Base-by-base conservation (phyloP, 306 rosid genomes). In the Styphnolobium japonicum region DNA sequence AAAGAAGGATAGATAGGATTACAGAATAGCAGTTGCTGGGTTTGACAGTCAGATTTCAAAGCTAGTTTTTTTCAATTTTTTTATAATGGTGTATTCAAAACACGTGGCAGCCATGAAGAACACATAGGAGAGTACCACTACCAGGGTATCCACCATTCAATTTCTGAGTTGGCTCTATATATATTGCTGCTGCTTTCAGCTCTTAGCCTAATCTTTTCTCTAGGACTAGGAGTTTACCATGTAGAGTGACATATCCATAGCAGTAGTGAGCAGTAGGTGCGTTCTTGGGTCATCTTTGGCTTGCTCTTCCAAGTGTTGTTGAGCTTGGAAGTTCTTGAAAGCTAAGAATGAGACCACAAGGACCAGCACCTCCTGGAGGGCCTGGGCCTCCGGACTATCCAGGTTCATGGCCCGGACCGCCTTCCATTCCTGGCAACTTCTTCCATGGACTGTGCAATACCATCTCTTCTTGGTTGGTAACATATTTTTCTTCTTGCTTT, bases 401-500 rank as follows among this genome's bases (percentile, higher is more conserved):
- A 0, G 66, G 31, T 15, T 75, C 86, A 12, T 57, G 64, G 79
- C 58, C 70, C 15, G 60, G 76, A 23, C 75, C 80, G 3, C 64
- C 49, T 8, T 37, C 77, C 51, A 0, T 33, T 68, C 45, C 57
- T 21, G 82, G 71, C 48, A 78, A 60, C 73, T 67, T 87, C 4
- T 76, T 85, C 55, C 40, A 52, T 18, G 84, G 82, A 22, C 67
- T 87, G 10, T 76, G 81, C 63, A 68, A 0, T 8, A 2, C 87
- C 71, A 5, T 85, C 27, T 85, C 87, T 68, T 85, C 91, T 8
- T 87, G 91, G 91, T 87, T 60, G 6, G 91, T 72, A 12, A 34
- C 62, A 19, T 37, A 34, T 31, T 67, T 45, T 56, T 51, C 49
- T 72, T 57, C 19, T 36, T 68, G 4, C 53, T 57, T 62, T 6